Evolutionary conservation across 345 rosid genomes (phyloP), one percentile per base, ranked within the genome.

Genomic region (Abelmoschus esculentus): DNA sequence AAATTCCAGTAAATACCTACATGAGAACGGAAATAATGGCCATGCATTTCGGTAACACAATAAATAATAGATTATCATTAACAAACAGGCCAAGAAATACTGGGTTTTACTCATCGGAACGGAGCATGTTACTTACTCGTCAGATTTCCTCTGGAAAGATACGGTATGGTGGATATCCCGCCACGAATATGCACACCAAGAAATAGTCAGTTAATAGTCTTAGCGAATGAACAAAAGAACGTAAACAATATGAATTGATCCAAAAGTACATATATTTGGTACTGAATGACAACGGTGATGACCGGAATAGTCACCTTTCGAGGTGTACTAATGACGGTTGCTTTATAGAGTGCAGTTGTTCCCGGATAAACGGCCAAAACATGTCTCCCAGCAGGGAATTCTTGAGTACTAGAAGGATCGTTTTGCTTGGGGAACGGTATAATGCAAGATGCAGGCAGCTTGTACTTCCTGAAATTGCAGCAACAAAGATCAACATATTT

Each of bases 331-430:
- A 87, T 83, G 17, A 95, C 98, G 46, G 99, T 95, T 56, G 99
- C 99, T 82, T 91, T 95, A 54, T 91, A 95, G 17, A 95, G 93
- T 13, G 96, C 90, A 18, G 99, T 91, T 49, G 99, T 95, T 79
- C 96, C 99, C 0, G 99, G 99, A 87, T 95, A 95, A 72, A 95
- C 98, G 13, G 99, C 99, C 85, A 95, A 85, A 67, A 95, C 99
- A 55, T 82, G 96, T 73, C 80, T 83, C 67, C 96, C 92, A 0
- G 84, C 75, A 47, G 75, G 79, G 70, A 84, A 95, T 72, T 95
- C 99, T 17, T 70, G 91, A 61, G 78, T 84, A 26, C 71, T 66
- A 15, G 93, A 74, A 65, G 81, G 85, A 66, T 93, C 95, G 57
- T 82, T 87, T 60, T 83, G 75, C 83, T 90, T 90, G n/a, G 98